These are phyloP conservation scores for Beauveria pseudobassiana DNA, from an alignment of 2,329 filamentous ascomycete genomes.

Conservation along the genomic window DNA sequence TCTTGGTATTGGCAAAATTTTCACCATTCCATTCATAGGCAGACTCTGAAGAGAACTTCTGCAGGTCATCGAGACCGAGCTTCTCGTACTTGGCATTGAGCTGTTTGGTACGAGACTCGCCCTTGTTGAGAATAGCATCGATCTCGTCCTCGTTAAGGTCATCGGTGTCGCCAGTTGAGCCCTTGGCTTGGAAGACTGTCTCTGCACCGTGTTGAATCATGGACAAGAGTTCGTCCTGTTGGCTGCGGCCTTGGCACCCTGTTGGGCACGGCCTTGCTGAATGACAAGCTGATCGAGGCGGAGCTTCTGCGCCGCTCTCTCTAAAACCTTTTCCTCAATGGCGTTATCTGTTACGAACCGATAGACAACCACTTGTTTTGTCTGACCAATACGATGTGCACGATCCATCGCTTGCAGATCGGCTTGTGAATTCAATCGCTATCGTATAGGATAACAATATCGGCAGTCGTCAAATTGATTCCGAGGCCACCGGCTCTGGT, in stretches of 20 bases:
- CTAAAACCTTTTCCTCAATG: constrained; percentile 96
- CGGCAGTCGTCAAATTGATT: constrained; percentile 91
- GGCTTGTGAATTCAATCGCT: constrained; percentile 98
- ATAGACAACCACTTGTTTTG: constrained; percentile 95
- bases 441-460: constrained; percentile 94
- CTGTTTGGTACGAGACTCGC: constrained; percentile 81
- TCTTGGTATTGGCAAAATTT: constrained; percentile 86
- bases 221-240: constrained; percentile 88
- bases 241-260: constrained; percentile 80
- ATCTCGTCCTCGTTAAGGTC: constrained; percentile 83
- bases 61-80: constrained; percentile 89
- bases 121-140: constrained; percentile 76
- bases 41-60: constrained; percentile 95
- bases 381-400: constrained; percentile 96
- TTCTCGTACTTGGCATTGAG: constrained; percentile 94
- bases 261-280: constrained; percentile 90
- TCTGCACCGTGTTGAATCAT: constrained; percentile 99
- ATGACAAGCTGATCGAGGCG: constrained; percentile 96
- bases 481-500: constrained; percentile 92
- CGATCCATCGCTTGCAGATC: constrained; percentile 99
- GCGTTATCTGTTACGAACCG: constrained; percentile 96
- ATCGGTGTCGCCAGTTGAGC: constrained; percentile 52
- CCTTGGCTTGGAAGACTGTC: constrained; percentile 76
- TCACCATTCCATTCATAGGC: constrained; percentile 99
- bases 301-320: constrained; percentile 92